Evolutionary conservation across 2,329 filamentous ascomycete genomes (phyloP).

Genomic region (Fusarium humuli): DNA sequence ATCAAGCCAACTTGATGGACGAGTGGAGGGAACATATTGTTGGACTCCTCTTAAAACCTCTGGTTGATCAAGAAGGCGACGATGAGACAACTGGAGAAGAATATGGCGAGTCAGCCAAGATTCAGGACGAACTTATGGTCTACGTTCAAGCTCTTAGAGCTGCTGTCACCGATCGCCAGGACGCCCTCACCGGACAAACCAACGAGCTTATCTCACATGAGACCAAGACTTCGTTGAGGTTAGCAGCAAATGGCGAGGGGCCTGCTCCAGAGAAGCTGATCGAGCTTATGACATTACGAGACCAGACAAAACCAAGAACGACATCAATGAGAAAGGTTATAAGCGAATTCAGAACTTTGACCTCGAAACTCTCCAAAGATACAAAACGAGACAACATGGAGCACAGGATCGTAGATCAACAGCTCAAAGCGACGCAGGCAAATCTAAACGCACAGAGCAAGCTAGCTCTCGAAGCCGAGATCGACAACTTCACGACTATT

Average conservation of each 20-base stretch:
- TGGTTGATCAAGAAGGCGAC: conserved; percentile 84
- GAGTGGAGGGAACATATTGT: conserved; percentile 81
- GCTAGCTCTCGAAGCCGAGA: conserved; percentile 72
- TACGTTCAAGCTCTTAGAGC: conserved; percentile 84
- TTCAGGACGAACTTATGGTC: conserved; percentile 89
- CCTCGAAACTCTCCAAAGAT: conserved; percentile 62
- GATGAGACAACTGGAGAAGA: conserved; percentile 87
- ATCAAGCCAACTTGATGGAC: conserved; percentile 76
- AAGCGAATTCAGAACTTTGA: conserved; percentile 74
- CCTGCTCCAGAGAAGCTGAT: conserved; percentile 75
- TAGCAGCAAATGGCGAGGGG: conserved; percentile 73
- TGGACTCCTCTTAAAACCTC: conserved; percentile 75
- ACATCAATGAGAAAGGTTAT: conserved; percentile 78
- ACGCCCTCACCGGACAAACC: conserved; percentile 79
- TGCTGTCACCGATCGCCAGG: conserved; percentile 81
- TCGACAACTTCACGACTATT: conserved; percentile 78
- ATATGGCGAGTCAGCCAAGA: conserved; percentile 86
- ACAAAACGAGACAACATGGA: conserved; percentile 72
- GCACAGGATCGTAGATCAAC: conserved; percentile 69
- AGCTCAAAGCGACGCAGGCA: conserved; percentile 71
- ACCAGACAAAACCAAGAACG: conserved; percentile 62
- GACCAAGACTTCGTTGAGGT: conserved; percentile 68
- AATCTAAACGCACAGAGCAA: conserved; percentile 65
- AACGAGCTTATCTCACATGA: conserved; percentile 82
- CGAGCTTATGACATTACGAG: conserved; percentile 62